phyloP scores from a whole-genome alignment of 176 grass and related monocot genomes.

The Zea mays region Zm-B73-REFERENCE-NAM-5.0 NC_050100.1:60013501-60014000 shows the following conservation, averaged over 20 bases:
- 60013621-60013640: background rate
- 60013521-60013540: background rate
- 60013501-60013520: constrained; percentile 87
- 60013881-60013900: background rate
- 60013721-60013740: constrained; percentile 57
- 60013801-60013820: constrained; percentile 99
- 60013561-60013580: background rate
- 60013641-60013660: background rate
- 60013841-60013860: constrained; percentile 15
- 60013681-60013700: background rate
- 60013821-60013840: constrained; percentile 85
- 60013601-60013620: background rate
- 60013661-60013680: constrained; percentile 22
- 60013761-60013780: constrained; percentile 67
- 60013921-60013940: background rate
- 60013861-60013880: background rate
- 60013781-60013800: constrained; percentile 77
- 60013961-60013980: constrained; percentile 87
- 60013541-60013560: background rate
- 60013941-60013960: constrained; percentile 76
- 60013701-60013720: constrained; percentile 29
- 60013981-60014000: constrained; percentile 88
- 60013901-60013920: background rate
- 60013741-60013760: constrained; percentile 92
- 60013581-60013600: background rate